Percentiles rank a stretch among this genome's conserved stretches.
phyloP scores from a whole-genome alignment of 768 basidiomycete species.

The Mycena latifolia region DNA sequence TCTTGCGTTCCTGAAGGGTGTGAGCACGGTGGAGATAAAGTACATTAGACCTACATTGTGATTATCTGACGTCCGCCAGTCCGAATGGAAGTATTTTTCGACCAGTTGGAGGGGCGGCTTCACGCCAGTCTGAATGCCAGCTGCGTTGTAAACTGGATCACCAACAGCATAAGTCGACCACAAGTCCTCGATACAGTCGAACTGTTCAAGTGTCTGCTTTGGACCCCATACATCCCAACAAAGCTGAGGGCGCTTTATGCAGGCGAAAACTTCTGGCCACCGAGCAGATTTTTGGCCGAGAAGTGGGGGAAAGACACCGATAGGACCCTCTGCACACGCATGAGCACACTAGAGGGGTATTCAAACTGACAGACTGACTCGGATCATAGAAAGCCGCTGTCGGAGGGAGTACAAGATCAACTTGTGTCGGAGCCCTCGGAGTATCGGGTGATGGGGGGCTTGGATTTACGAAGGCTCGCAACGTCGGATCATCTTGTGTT shows the following conservation, averaged over 20 bases:
- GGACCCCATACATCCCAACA: slow-evolving; percentile 44
- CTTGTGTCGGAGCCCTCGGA: not conserved
- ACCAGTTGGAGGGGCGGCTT: slow-evolving; percentile 43
- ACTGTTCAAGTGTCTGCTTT: slow-evolving; percentile 28
- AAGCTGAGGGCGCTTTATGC: slow-evolving; percentile 38
- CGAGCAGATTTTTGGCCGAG: slow-evolving; percentile 39
- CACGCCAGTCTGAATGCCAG: slow-evolving; percentile 37
- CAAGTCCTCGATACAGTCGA: slow-evolving; percentile 24
- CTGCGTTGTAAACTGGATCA: slow-evolving; percentile 27
- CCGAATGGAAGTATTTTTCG: slow-evolving; percentile 36
- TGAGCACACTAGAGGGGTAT: not conserved
- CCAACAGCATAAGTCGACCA: slow-evolving; percentile 39
- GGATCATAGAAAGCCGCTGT: not conserved
- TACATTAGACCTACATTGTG: not conserved
- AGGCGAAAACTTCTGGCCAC: slow-evolving; percentile 40
- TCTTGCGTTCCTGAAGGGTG: not conserved
- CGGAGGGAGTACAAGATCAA: not conserved
- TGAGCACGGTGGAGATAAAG: not conserved
- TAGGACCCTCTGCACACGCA: slow-evolving; percentile 19
- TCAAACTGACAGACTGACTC: not conserved
- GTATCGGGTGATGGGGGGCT: not conserved
- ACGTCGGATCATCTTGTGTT: too few species aligned
- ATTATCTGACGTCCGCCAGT: not conserved
- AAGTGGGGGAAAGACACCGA: slow-evolving; percentile 35
- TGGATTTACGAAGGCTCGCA: not conserved